These are phyloP conservation scores for Candida insectorum DNA, from an alignment of 805 yeast genomes.

Conservation along the genomic window DNA sequence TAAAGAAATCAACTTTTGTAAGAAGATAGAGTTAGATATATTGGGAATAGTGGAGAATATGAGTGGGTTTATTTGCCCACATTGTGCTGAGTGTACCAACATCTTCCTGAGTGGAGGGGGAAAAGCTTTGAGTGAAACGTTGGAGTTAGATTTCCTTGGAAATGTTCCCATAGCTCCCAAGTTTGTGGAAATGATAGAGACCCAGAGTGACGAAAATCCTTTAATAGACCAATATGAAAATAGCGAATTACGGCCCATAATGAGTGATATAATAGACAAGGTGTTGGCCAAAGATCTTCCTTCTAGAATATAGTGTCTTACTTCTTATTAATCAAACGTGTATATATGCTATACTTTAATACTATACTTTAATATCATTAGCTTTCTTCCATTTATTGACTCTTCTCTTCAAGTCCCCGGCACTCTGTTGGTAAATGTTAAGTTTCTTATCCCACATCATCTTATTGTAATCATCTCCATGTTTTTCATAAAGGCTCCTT, in stretches of 20 bases:
- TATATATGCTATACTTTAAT: not conserved
- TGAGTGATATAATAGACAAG: slow-evolving; percentile 33
- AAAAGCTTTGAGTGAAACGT: slow-evolving; percentile 56
- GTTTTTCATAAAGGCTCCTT: slow-evolving; percentile 56
- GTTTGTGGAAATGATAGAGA: slow-evolving; percentile 86
- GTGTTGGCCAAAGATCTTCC: slow-evolving; percentile 29
- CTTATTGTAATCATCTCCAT: slow-evolving; percentile 83
- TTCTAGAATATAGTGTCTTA: slow-evolving; percentile 13
- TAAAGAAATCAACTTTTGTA: slow-evolving; percentile 90
- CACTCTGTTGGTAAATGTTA: slow-evolving; percentile 77
- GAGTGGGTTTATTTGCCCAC: slow-evolving; percentile 96
- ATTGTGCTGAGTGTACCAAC: slow-evolving; percentile 87
- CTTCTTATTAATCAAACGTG: not conserved
- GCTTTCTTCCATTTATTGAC: slow-evolving; percentile 65
- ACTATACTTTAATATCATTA: slow-evolving; percentile 16
- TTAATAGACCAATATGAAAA: slow-evolving; percentile 33
- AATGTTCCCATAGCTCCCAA: slow-evolving; percentile 90
- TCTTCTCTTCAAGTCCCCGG: slow-evolving; percentile 78
- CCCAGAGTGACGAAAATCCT: slow-evolving; percentile 36
- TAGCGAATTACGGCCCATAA: slow-evolving; percentile 35
- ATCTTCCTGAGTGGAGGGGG: slow-evolving; percentile 97
- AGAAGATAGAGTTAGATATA: slow-evolving; percentile 73
- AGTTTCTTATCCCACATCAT: slow-evolving; percentile 92
- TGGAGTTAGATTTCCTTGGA: slow-evolving; percentile 70
- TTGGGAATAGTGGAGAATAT: slow-evolving; percentile 92